These are phyloP conservation scores for Yamadazyma blattariae DNA, from an alignment of 1,139 yeast genomes.

Conservation along the genomic window DNA sequence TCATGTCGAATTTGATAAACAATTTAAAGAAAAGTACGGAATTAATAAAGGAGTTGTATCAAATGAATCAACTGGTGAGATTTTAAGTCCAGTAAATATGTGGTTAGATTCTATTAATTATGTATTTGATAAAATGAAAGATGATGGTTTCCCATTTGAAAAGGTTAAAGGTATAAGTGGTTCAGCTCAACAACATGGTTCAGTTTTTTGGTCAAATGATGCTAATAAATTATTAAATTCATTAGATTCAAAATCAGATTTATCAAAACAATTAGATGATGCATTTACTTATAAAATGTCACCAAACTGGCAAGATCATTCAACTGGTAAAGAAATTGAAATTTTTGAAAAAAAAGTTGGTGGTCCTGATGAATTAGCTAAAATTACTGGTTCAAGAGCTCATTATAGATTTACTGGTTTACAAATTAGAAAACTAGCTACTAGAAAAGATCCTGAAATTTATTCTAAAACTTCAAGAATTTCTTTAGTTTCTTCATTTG, in stretches of 20 bases:
- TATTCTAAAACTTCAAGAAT: constrained; percentile 61
- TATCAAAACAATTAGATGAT: constrained; percentile 43
- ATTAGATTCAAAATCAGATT: constrained; percentile 22
- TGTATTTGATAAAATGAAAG: constrained; percentile 53
- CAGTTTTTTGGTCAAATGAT: constrained; percentile 69
- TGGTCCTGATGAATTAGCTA: constrained; percentile 63
- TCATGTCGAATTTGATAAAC: constrained; percentile 70
- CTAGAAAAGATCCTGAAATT: constrained; percentile 44
- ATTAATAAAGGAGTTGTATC: constrained; percentile 70
- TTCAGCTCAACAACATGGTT: constrained; percentile 91
- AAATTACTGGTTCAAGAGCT: constrained; percentile 79
- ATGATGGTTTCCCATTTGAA: constrained; percentile 53
- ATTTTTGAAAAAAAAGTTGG: constrained; percentile 62
- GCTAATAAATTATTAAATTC: constrained; percentile 39
- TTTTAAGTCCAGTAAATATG: constrained; percentile 80
- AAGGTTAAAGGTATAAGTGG: constrained; percentile 74
- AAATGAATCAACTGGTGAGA: constrained; percentile 50
- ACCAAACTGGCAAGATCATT: constrained; percentile 96
- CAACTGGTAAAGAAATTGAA: constrained; percentile 68
- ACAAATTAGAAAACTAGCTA: constrained; percentile 75
- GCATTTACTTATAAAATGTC: constrained; percentile 66
- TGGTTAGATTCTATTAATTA: constrained; percentile 84
- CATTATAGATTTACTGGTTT: constrained; percentile 90
- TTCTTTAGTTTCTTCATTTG: constrained; percentile 74
- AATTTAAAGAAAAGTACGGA: constrained; percentile 49